Conservation (phyloP, 768 basidiomycete genomes). For the Tylopilus vinaceipallidus region DNA sequence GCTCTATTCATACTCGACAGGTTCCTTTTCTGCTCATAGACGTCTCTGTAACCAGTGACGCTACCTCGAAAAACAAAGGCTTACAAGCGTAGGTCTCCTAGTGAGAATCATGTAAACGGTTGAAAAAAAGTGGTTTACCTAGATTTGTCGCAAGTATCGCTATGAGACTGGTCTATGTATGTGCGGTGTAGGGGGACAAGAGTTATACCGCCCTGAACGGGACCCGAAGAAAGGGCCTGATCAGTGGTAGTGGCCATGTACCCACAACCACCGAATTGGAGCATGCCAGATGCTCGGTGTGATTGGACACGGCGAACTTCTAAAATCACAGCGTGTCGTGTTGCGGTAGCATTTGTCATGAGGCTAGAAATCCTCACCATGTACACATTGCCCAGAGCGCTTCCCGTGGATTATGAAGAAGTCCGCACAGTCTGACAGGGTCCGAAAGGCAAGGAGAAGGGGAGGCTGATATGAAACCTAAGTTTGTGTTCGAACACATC, state of each 20-base stretch:
- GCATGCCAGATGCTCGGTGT: not conserved
- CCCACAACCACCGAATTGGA: not conserved
- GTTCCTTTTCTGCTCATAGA: conserved; percentile 5
- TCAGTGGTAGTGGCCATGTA: conserved; percentile 3
- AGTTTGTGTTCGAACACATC: too few species aligned
- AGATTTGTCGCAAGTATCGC: not conserved
- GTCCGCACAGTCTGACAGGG: not conserved
- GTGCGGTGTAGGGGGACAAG: not conserved
- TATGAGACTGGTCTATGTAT: conserved; percentile 13
- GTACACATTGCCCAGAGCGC: conserved; percentile 6
- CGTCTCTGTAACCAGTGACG: not conserved
- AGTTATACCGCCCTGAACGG: conserved; percentile 1
- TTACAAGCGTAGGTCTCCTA: conserved; percentile 10
- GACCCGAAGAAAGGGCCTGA: not conserved
- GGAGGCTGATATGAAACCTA: not conserved
- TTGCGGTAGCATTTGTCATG: conserved; percentile 1
- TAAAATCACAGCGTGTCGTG: conserved; percentile 9
- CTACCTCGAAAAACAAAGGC: not conserved
- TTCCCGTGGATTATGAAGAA: not conserved
- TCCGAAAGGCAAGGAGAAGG: not conserved
- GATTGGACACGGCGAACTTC: conserved; percentile 19
- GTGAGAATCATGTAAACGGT: conserved; percentile 1
- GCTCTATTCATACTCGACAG: not conserved
- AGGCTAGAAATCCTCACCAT: conserved; percentile 9
- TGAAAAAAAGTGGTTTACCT: not conserved